Percentiles rank a stretch among this genome's conserved stretches.
These are phyloP conservation scores for Piloderma croceum DNA, from an alignment of 768 basidiomycete species.

Conservation along the genomic window DNA sequence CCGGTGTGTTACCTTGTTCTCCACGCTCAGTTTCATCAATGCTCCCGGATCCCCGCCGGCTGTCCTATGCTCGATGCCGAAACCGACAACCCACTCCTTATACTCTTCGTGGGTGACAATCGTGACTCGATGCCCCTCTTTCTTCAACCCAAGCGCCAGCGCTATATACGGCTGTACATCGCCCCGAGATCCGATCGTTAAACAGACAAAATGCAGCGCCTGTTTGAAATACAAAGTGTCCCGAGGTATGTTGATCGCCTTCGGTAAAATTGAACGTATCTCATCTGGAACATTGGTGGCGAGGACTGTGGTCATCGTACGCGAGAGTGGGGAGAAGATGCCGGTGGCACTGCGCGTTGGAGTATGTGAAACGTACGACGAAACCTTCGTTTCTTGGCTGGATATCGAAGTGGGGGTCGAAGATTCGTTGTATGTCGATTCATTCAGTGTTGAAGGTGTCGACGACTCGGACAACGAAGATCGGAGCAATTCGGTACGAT, in stretches of 20 bases:
- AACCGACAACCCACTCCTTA: slow-evolving; percentile 53
- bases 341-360: slow-evolving; percentile 27
- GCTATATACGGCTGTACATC: slow-evolving; percentile 67
- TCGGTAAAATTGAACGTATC: slow-evolving; percentile 33
- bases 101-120: slow-evolving; percentile 54
- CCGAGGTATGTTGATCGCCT: slow-evolving; percentile 43
- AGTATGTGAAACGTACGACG: too few species aligned
- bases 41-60: slow-evolving; percentile 68
- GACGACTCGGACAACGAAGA: too few species aligned
- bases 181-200: slow-evolving; percentile 62
- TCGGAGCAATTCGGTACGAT: too few species aligned
- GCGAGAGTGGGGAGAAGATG: slow-evolving; percentile 42
- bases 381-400: too few species aligned
- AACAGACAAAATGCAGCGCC: slow-evolving; percentile 51
- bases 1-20: slow-evolving; percentile 32
- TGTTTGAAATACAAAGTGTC: slow-evolving; percentile 18
- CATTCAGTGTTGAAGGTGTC: too few species aligned
- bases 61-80: slow-evolving; percentile 52
- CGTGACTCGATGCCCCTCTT: slow-evolving; percentile 53
- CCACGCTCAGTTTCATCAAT: slow-evolving; percentile 57
- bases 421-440: too few species aligned
- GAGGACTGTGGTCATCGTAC: slow-evolving; percentile 30
- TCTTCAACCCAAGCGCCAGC: slow-evolving; percentile 41
- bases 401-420: too few species aligned
- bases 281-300: slow-evolving; percentile 24